phyloP scores from a whole-genome alignment of 495 filamentous ascomycete genomes.

The Astrocystis sublimbata region DNA sequence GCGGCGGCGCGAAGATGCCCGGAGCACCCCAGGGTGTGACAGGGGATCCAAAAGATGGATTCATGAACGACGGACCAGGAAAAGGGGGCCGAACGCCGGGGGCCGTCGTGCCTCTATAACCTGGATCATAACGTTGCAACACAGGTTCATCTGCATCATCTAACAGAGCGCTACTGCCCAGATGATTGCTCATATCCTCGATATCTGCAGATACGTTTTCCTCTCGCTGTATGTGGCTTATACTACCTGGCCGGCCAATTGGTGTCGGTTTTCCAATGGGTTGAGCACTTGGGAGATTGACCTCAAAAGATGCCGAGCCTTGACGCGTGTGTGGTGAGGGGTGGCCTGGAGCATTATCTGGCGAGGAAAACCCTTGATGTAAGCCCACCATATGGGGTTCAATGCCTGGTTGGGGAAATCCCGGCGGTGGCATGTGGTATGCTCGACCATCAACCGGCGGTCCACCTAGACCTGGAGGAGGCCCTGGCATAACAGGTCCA shows the following conservation, averaged over 20 bases:
- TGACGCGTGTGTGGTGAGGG: constrained; percentile 47
- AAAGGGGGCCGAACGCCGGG: constrained; percentile 29
- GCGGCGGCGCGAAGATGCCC: constrained; percentile 29
- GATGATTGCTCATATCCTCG: constrained; percentile 75
- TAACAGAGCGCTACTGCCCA: constrained; percentile 93
- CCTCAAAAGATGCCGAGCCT: constrained; percentile 44
- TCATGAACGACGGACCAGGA: constrained; percentile 25
- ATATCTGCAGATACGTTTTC: constrained; percentile 48
- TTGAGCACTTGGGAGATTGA: constrained; percentile 47
- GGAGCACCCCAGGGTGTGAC: constrained; percentile 31
- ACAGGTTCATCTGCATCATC: constrained; percentile 68
- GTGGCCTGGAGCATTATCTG: constrained; percentile 37
- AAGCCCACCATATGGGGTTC: constrained; percentile 43
- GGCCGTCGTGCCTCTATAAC: constrained; percentile 32
- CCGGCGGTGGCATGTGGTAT: constrained; percentile 63
- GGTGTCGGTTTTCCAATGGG: constrained; percentile 79
- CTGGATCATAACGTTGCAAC: constrained; percentile 1
- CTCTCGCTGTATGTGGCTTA: constrained; percentile 46
- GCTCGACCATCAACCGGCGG: constrained; percentile 64
- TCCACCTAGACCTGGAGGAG: constrained; percentile 58
- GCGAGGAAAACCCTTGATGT: constrained; percentile 34
- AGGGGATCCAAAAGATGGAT: constrained; percentile 36
- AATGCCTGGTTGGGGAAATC: constrained; percentile 49
- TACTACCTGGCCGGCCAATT: constrained; percentile 84
- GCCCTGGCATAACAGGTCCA: constrained; percentile 60